Base-by-base conservation (phyloP, 805 yeast genomes). In the Alloascoidea africana region DNA sequence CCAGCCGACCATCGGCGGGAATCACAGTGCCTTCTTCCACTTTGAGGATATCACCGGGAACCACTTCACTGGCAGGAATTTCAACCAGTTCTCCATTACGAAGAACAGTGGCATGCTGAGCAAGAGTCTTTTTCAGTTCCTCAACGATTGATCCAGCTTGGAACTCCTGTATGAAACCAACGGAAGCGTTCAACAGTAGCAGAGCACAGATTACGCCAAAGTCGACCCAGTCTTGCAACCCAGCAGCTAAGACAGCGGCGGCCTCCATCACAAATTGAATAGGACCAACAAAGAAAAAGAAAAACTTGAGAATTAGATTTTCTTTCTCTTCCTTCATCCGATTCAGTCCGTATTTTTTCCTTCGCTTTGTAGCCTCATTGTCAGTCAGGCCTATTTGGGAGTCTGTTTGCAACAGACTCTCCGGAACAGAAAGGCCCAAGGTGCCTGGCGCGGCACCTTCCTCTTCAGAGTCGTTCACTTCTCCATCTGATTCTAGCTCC, bases 111-210 rank as follows among this genome's bases (percentile, higher is more conserved):
- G 96, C 95, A 60, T 84, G 60, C 72, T 83, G 80, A 47, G 96
- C 95, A 54, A 86, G 69, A 54, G 95, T 83, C 68, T 86, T 87
- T 72, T 86, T 86, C 68, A 86, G 75, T 63, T 86, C 96, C 41
- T 85, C 95, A 51, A 87, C 96, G 70, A 86, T 86, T 45, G 95
- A 85, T 70, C 96, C 96, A 48, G 96, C 96, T 68, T 86, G 95
- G 79, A 67, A 87, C 66, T 86, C 96, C 70, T 86, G 96, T 51
- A 84, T 70, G 77, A 86, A 86, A 74, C 96, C 96, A 61, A 86
- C 96, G 54, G 67, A 65, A 47, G 96, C 96, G 66, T 86, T 86
- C 59, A 86, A 74, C 62, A 77, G 51, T 53, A 86, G 70, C 52
- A 86, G 66, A 65, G 80, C 96, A 63, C 82, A 76, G 59, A 86